phyloP scores from a whole-genome alignment of 352 stramenopile species.

The Globisporangium megalacanthum region DNA sequence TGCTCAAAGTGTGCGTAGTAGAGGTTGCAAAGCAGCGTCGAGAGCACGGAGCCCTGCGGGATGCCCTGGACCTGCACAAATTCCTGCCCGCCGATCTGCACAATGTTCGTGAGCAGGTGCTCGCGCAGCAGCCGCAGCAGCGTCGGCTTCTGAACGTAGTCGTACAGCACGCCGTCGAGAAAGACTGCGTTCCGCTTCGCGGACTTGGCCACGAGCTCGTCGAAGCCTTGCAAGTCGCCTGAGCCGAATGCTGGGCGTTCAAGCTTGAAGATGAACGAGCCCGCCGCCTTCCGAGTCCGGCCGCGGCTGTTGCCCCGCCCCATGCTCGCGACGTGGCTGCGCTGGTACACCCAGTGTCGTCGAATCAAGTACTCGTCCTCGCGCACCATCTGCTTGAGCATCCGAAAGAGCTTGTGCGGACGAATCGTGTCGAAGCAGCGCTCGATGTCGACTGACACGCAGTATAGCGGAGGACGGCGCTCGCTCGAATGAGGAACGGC shows the following conservation, averaged over 20 bases:
- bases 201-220: constrained; percentile 33
- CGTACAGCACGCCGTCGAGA: constrained; percentile 74
- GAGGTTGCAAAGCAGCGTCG: constrained; percentile 73
- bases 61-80: constrained; percentile 67
- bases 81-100: constrained; percentile 41
- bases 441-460: constrained; percentile 70
- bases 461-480: constrained; percentile 29
- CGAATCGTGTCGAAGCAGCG: constrained; percentile 80
- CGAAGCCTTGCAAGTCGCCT: constrained; percentile 47
- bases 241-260: constrained; percentile 48
- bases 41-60: constrained; percentile 78
- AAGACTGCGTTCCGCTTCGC: constrained; percentile 47
- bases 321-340: constrained; percentile 20
- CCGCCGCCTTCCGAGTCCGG: neutral
- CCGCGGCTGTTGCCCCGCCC: constrained; percentile 8
- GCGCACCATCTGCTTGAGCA: constrained; percentile 53
- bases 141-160: constrained; percentile 50
- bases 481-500: too few species aligned
- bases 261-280: constrained; percentile 47
- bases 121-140: constrained; percentile 54
- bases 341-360: constrained; percentile 66
- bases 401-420: constrained; percentile 49
- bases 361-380: constrained; percentile 77
- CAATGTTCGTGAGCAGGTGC: constrained; percentile 51
- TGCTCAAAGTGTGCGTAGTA: constrained; percentile 80